Evolutionary conservation across 2,329 filamentous ascomycete genomes (phyloP).

Genomic region (Cercospora beticola): DNA sequence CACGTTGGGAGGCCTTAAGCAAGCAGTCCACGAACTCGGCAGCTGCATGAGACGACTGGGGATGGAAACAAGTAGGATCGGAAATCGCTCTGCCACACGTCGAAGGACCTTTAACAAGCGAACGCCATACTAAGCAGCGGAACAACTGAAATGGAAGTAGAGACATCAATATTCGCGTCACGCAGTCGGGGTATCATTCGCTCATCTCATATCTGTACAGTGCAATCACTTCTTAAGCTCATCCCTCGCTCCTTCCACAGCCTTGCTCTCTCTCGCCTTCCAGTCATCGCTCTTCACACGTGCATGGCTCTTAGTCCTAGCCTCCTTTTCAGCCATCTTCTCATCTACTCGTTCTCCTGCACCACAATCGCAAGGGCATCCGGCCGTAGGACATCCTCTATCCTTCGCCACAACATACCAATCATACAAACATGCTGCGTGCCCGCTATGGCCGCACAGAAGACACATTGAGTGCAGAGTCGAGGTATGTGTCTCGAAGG

Average conservation of each 20-base stretch:
- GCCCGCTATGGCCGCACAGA: slow-evolving; percentile 61
- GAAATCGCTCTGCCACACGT: background rate
- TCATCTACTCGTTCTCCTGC: slow-evolving; percentile 21
- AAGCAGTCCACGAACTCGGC: background rate
- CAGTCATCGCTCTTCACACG: slow-evolving; percentile 44
- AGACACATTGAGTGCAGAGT: slow-evolving; percentile 51
- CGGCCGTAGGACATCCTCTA: slow-evolving; percentile 59
- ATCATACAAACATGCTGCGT: slow-evolving; percentile 56
- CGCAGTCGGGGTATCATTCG: background rate
- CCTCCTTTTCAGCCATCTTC: slow-evolving; percentile 37
- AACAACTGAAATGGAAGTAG: background rate
- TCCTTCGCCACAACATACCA: slow-evolving; percentile 55
- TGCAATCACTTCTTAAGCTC: slow-evolving; percentile 15
- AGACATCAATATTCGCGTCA: background rate
- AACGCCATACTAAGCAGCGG: background rate
- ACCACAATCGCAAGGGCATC: slow-evolving; percentile 59
- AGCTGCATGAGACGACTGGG: background rate
- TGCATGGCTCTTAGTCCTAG: slow-evolving; percentile 35
- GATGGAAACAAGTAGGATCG: background rate
- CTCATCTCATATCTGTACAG: background rate
- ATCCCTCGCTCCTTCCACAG: slow-evolving; percentile 42
- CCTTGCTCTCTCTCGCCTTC: slow-evolving; percentile 45
- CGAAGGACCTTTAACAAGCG: background rate
- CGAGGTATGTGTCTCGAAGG: slow-evolving; percentile 27
- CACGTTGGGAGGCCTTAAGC: background rate